phyloP scores from a whole-genome alignment of 2,329 filamentous ascomycete species.

The Elsinoe batatas region DNA sequence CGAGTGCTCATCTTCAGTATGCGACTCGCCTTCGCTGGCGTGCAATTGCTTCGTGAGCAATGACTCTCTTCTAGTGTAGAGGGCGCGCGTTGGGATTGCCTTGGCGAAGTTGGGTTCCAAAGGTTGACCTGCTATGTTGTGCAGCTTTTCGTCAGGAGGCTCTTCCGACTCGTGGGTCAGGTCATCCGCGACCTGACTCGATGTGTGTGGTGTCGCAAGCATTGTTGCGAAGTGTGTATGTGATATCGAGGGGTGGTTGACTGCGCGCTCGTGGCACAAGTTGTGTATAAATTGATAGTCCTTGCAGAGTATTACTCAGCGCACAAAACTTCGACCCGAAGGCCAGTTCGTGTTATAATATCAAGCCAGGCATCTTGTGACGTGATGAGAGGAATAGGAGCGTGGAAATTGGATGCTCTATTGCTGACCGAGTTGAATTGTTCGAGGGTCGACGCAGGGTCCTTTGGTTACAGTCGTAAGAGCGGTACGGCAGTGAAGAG shows the following conservation, averaged over 20 bases:
- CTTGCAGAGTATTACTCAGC: slow-evolving; percentile 1
- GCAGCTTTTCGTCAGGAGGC: slow-evolving; percentile 58
- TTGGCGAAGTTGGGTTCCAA: slow-evolving; percentile 36
- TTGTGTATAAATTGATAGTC: neutral
- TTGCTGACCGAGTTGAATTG: neutral
- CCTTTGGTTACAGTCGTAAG: neutral
- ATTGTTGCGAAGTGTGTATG: neutral
- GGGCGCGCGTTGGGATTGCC: slow-evolving; percentile 30
- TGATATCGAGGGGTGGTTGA: neutral
- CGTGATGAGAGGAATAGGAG: neutral
- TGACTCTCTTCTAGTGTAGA: slow-evolving; percentile 58
- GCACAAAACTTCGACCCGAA: slow-evolving; percentile 11
- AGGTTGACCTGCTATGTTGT: slow-evolving; percentile 17
- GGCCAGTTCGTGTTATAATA: slow-evolving; percentile 12
- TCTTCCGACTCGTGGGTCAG: slow-evolving; percentile 61
- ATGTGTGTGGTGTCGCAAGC: slow-evolving; percentile 4
- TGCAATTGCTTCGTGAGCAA: slow-evolving; percentile 76
- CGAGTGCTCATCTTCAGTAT: slow-evolving; percentile 30
- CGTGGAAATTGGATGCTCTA: neutral
- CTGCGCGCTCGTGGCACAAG: neutral
- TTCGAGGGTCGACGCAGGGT: neutral
- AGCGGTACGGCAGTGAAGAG: neutral
- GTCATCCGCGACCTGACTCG: slow-evolving; percentile 9
- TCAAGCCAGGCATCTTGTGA: slow-evolving; percentile 1
- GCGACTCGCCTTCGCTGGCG: slow-evolving; percentile 40